phyloP scores from a whole-genome alignment of 805 yeast species.

The Metschnikowia cerradonensis region DNA sequence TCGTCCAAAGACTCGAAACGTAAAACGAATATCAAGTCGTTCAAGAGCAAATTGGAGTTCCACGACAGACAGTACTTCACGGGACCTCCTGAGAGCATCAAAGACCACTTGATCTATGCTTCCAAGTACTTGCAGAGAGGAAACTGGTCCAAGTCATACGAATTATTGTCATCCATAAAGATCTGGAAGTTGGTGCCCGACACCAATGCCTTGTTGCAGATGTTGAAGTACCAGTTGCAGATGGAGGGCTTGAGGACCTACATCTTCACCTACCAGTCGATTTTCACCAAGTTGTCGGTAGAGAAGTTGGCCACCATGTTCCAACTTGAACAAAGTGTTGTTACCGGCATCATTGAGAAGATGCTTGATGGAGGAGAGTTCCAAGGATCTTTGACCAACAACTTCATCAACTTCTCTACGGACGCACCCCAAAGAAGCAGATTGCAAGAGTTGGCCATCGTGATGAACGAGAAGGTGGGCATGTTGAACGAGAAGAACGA shows the following conservation, averaged over 20 bases:
- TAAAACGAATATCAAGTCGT: constrained; percentile 65
- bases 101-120: constrained; percentile 90
- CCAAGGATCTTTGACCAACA: constrained; percentile 68
- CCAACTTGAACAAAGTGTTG: constrained; percentile 53
- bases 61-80: constrained; percentile 92
- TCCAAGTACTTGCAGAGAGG: constrained; percentile 85
- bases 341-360: constrained; percentile 62
- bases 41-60: constrained; percentile 86
- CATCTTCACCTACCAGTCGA: constrained; percentile 75
- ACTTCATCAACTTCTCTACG: constrained; percentile 57
- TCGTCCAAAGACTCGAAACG: constrained; percentile 55
- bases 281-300: constrained; percentile 71
- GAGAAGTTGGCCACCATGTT: constrained; percentile 62
- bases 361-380: constrained; percentile 79
- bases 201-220: constrained; percentile 58
- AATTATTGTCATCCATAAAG: constrained; percentile 69
- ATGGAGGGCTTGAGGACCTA: constrained; percentile 91
- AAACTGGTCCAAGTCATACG: constrained; percentile 78
- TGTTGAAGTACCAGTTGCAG: constrained; percentile 77
- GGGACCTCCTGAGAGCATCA: constrained; percentile 96
- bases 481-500: constrained; percentile 82
- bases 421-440: constrained; percentile 77
- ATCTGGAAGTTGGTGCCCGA: constrained; percentile 83
- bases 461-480: constrained; percentile 75
- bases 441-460: constrained; percentile 82